Conservation (phyloP, 306 rosid species). For the Parietaria judaica region DNA sequence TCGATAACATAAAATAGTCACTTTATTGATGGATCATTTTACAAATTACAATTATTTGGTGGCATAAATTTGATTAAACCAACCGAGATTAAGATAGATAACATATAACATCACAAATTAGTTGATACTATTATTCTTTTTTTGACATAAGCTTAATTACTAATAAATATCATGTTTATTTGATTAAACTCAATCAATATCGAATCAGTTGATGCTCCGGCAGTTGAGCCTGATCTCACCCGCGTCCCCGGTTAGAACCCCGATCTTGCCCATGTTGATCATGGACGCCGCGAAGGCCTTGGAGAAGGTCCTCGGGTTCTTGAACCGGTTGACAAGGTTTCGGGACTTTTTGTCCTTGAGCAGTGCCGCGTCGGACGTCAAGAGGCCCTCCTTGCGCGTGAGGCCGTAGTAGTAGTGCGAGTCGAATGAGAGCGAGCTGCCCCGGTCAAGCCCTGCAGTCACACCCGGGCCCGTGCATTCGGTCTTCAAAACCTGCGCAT, state of each 20-base stretch:
- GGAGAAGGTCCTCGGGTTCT: constrained; percentile 27
- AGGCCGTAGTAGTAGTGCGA: constrained; percentile 30
- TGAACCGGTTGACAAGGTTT: constrained; percentile 9
- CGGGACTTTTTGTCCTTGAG: constrained; percentile 20
- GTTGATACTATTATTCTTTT: neutral
- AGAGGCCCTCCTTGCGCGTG: constrained; percentile 33
- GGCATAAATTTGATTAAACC: too few relatives aligned
- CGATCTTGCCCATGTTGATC: constrained; percentile 51
- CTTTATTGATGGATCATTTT: too few relatives aligned
- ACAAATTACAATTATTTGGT: too few relatives aligned
- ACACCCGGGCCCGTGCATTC: constrained; percentile 9
- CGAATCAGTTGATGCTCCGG: constrained; percentile 30
- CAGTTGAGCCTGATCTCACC: constrained; percentile 50
- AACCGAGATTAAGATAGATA: too few relatives aligned
- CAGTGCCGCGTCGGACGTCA: constrained; percentile 54
- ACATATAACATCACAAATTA: too few relatives aligned
- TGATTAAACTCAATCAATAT: neutral
- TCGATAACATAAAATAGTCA: too few relatives aligned
- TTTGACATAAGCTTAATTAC: constrained; percentile 15
- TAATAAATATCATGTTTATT: neutral
- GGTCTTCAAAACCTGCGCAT: constrained; percentile 6
- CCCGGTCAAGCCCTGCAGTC: constrained; percentile 35
- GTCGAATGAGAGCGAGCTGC: constrained; percentile 29
- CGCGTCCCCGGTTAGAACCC: constrained; percentile 31
- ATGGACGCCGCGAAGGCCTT: constrained; percentile 36